Percentiles rank a stretch among this genome's conserved stretches.
phyloP scores from a whole-genome alignment of 148 eudicot species.

The Polygonum maritimum region DNA sequence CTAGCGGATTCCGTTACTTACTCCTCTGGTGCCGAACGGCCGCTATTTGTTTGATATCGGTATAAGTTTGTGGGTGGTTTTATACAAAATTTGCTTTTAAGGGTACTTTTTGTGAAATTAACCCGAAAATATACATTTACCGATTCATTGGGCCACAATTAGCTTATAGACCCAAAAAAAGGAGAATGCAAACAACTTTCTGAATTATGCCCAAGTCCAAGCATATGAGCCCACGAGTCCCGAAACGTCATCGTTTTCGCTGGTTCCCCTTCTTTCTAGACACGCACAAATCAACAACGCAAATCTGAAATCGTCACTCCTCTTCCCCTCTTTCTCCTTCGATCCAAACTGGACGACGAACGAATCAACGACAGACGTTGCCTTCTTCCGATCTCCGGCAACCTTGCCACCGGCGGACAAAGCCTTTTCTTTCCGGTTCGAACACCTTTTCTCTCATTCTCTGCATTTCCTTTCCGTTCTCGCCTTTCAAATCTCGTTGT shows the following conservation, averaged over 20 bases:
- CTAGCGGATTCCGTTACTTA: no score
- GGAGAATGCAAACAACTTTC: neutral
- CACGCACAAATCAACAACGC: neutral
- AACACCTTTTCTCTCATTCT: neutral
- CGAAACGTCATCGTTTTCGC: neutral
- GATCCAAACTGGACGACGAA: neutral
- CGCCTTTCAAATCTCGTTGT: neutral
- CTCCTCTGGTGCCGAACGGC: no score
- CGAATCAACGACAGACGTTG: neutral
- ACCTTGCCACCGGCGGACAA: neutral
- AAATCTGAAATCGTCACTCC: neutral
- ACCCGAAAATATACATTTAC: neutral
- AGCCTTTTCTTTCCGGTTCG: neutral
- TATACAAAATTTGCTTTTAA: no score
- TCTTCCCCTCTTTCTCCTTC: neutral
- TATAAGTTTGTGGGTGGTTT: no score
- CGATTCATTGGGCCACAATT: neutral
- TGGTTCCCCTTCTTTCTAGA: neutral
- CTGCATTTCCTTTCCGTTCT: neutral
- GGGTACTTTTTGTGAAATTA: no score
- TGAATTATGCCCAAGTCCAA: neutral
- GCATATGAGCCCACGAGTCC: neutral
- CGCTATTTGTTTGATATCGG: no score
- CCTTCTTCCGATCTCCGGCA: conserved; percentile 3
- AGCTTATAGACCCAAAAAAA: no score